Evolutionary conservation across 2,329 filamentous ascomycete species (phyloP).

Genomic region (Monilinia laxa): DNA sequence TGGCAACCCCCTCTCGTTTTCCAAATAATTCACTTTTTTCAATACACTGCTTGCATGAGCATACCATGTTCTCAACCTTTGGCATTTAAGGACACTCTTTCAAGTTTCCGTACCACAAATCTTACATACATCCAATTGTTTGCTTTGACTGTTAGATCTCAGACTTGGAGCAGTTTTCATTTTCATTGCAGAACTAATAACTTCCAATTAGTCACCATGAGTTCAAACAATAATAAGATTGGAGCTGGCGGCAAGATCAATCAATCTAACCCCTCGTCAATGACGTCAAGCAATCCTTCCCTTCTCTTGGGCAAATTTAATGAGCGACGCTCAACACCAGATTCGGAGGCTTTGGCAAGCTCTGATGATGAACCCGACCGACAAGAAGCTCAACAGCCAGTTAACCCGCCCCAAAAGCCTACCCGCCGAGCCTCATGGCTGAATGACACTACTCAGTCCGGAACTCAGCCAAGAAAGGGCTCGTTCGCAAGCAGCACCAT

Average conservation of each 20-base stretch:
- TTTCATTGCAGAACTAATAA: background rate
- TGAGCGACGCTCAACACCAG: slow-evolving; percentile 80
- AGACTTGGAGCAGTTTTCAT: background rate
- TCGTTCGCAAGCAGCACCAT: slow-evolving; percentile 76
- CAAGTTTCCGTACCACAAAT: slow-evolving; percentile 1
- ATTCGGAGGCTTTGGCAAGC: slow-evolving; percentile 89
- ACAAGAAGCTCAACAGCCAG: slow-evolving; percentile 51
- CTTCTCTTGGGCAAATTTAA: slow-evolving; percentile 73
- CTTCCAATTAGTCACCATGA: slow-evolving; percentile 29
- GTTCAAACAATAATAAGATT: slow-evolving; percentile 31
- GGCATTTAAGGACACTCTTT: background rate
- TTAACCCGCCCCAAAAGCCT: slow-evolving; percentile 57
- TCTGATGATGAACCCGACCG: slow-evolving; percentile 87
- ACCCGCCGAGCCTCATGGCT: slow-evolving; percentile 79
- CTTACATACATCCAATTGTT: background rate
- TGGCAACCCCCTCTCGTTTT: background rate
- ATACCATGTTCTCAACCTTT: background rate
- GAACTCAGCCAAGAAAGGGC: slow-evolving; percentile 64
- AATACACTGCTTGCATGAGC: slow-evolving; percentile 5
- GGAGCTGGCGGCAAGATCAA: slow-evolving; percentile 46
- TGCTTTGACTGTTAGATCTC: background rate
- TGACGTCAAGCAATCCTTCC: slow-evolving; percentile 60
- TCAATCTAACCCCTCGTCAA: slow-evolving; percentile 46
- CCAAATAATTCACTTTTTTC: slow-evolving; percentile 9
- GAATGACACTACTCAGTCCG: slow-evolving; percentile 70